Conservation (phyloP, 352 stramenopile genomes). For the Phytophthora chlamydospora region DNA sequence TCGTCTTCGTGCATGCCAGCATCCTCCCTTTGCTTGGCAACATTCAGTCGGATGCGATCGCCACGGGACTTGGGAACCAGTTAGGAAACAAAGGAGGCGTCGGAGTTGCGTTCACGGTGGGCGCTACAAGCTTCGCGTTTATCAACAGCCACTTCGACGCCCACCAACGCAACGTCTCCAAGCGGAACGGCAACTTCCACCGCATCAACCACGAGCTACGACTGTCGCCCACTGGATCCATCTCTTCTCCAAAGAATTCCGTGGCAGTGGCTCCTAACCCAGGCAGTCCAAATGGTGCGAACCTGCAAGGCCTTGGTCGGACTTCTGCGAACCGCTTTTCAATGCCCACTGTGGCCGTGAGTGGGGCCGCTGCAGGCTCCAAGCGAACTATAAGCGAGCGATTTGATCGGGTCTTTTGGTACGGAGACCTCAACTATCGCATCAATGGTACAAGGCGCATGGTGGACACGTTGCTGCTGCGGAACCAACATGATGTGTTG, state of each 20-base stretch:
- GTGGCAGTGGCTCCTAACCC: conserved; percentile 17
- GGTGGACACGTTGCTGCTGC: conserved; percentile 79
- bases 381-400: conserved; percentile 50
- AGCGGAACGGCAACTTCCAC: conserved; percentile 92
- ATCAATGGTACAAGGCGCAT: conserved; percentile 91
- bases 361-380: conserved; percentile 4
- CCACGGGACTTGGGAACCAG: conserved; percentile 94
- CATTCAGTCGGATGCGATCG: conserved; percentile 90
- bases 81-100: conserved; percentile 97
- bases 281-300: neutral
- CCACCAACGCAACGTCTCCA: conserved; percentile 88
- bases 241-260: conserved; percentile 22
- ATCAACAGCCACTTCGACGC: conserved; percentile 95
- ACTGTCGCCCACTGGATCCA: conserved; percentile 33
- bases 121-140: conserved; percentile 89
- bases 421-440: conserved; percentile 94
- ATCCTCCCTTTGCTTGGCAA: conserved; percentile 83
- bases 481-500: conserved; percentile 80
- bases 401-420: conserved; percentile 94
- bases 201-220: conserved; percentile 80
- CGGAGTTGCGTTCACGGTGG: conserved; percentile 86
- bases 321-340: conserved; percentile 42
- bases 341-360: conserved; percentile 17
- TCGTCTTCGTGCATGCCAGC: conserved; percentile 92
- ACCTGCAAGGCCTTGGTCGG: conserved; percentile 35